Base-by-base conservation (phyloP, 768 basidiomycete species). In the Cystofilobasidium macerans region DNA sequence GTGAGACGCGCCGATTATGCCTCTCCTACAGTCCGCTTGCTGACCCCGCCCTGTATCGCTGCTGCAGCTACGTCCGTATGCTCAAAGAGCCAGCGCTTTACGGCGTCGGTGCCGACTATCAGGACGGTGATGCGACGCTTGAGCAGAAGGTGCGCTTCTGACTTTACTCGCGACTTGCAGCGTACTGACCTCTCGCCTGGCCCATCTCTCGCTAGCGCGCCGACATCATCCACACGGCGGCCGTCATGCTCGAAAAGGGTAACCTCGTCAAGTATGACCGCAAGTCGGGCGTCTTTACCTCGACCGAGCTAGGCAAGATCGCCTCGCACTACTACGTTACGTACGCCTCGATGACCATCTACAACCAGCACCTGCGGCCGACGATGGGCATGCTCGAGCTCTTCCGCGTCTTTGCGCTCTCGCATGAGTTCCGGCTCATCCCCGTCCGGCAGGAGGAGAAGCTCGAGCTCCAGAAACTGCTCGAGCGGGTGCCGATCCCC, bases 251-350 rank as follows among this genome's bases (percentile, higher is more conserved):
- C 18, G 95, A 98, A 77, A 98, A 97, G 75, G 90, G 89, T 70
- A 86, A 87, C 70, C 83, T 99, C 28, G 78, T 98, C 80, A 92
- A 93, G 75, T 99, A 99, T 74, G 92, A 97, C 72, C 83, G 93
- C 4, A 78, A 85, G 2, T 83, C 85, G 0, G 94, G 94, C 8
- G 80, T 86, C 22, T 91, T 99, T 82, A 88, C 89, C 71, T 86
- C 86, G 70, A 93, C 91, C 4, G 94, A 97, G 74, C 81, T 97
- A 2, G 93, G 94, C 18, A 82, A 88, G 8, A 97, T 98, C 70
- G 91, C 92, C 0, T 92, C 89, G 14, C 87, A 97, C 74, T 97
- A 90, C 75, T 97, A 97, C 74, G 88, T 99, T 69, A 88, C 91
- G 0, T 86, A 97, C 75, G 85, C 85, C 71, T 94, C 90, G 64